A percentile compares a stretch with the other conserved stretches of the same genome.
Conservation (phyloP, 176 grass and related monocot species). For the Eragrostis curvula region DNA sequence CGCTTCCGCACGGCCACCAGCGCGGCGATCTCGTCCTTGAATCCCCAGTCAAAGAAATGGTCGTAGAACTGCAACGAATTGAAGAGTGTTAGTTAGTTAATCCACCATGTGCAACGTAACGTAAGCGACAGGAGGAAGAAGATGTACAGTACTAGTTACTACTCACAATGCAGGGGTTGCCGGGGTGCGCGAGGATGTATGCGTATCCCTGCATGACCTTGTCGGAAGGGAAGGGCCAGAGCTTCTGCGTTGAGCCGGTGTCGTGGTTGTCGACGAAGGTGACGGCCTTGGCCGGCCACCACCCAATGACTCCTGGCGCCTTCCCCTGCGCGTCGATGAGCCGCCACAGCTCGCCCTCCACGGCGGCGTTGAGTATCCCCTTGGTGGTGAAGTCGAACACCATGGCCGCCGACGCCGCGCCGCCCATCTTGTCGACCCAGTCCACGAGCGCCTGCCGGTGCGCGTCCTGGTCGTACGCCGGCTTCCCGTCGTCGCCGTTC, state of each 20-base stretch:
- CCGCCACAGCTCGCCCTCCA: conserved; percentile 51
- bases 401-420: conserved; percentile 6
- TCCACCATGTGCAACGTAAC: not conserved
- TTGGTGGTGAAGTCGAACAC: conserved; percentile 61
- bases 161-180: conserved; percentile 75
- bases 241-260: conserved; percentile 70
- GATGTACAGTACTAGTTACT: no score
- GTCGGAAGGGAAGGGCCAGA: conserved; percentile 72
- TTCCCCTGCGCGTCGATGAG: conserved; percentile 52
- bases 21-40: conserved; percentile 41
- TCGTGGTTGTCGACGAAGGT: conserved; percentile 94
- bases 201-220: conserved; percentile 86
- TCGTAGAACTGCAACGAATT: conserved; percentile 52
- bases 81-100: no score
- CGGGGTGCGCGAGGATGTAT: conserved; percentile 82
- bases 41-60: conserved; percentile 47
- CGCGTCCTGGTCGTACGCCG: conserved; percentile 32
- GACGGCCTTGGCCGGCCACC: conserved; percentile 68
- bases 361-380: conserved; percentile 44
- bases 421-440: conserved; percentile 43
- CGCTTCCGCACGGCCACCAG: conserved; percentile 50
- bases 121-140: not conserved
- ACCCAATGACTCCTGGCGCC: conserved; percentile 64
- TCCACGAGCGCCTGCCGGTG: conserved; percentile 50
- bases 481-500: conserved; percentile 16